Conservation (phyloP, 2,329 filamentous ascomycete genomes). For the Ophiosphaerella herpotricha region DNA sequence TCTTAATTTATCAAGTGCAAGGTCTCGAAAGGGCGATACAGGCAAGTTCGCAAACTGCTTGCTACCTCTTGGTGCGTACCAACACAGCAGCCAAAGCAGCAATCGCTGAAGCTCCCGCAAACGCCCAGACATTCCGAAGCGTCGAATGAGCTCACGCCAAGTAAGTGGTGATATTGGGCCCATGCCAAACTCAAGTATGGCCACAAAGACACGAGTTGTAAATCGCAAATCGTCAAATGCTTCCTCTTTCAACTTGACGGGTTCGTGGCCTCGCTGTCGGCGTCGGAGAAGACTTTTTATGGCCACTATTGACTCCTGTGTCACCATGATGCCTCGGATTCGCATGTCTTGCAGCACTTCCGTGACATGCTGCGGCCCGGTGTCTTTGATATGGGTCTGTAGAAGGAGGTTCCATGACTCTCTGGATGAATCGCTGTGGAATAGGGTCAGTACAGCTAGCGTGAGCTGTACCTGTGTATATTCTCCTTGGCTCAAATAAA, state of each 20-base stretch:
- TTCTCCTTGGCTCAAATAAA: constrained; percentile 58
- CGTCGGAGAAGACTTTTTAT: constrained; percentile 45
- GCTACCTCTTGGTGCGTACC: constrained; percentile 38
- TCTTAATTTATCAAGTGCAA: constrained; percentile 23
- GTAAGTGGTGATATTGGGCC: constrained; percentile 47
- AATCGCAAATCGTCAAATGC: constrained; percentile 49
- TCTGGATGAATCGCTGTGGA: constrained; percentile 40
- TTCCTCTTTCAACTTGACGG: constrained; percentile 4
- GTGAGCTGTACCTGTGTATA: constrained; percentile 60
- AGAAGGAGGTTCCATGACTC: constrained; percentile 56
- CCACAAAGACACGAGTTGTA: constrained; percentile 54
- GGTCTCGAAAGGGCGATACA: constrained; percentile 26
- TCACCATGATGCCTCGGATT: constrained; percentile 48
- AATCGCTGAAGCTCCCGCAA: constrained; percentile 59
- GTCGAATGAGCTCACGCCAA: constrained; percentile 64
- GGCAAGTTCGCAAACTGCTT: constrained; percentile 24
- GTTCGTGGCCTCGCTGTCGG: constrained; percentile 47
- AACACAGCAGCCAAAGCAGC: constrained; percentile 56
- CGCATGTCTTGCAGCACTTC: constrained; percentile 57
- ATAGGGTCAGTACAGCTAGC: constrained; percentile 57
- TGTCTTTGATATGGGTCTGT: constrained; percentile 43
- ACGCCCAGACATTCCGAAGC: constrained; percentile 61
- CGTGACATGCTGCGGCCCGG: constrained; percentile 30
- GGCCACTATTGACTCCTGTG: constrained; percentile 50
- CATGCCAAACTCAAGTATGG: constrained; percentile 52